Evolutionary conservation across 495 filamentous ascomycete genomes (phyloP).

Genomic region (Penicillium bovifimosum): DNA sequence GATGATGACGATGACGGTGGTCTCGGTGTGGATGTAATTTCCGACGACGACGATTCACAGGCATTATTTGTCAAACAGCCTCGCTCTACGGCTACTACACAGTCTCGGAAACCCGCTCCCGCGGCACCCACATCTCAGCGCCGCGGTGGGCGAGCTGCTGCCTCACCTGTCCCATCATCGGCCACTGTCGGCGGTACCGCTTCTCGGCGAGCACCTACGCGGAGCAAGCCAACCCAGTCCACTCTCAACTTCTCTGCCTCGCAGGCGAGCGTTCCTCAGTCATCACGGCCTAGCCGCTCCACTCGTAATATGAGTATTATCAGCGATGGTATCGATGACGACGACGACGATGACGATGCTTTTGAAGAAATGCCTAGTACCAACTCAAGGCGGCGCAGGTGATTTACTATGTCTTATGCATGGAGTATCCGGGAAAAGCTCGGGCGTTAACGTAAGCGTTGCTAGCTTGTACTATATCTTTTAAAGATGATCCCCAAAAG

Average conservation of each 20-base stretch:
- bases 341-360: slow-evolving; percentile 77
- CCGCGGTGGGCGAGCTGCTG: slow-evolving; percentile 29
- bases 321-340: slow-evolving; percentile 59
- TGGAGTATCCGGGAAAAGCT: neutral
- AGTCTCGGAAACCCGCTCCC: slow-evolving; percentile 24
- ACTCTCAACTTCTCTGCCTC: slow-evolving; percentile 67
- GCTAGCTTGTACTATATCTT: neutral
- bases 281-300: slow-evolving; percentile 39
- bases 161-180: slow-evolving; percentile 42
- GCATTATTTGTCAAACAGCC: slow-evolving; percentile 51
- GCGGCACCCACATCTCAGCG: slow-evolving; percentile 26
- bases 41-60: slow-evolving; percentile 37
- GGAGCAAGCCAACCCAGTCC: slow-evolving; percentile 51
- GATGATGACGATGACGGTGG: slow-evolving; percentile 60
- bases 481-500: neutral
- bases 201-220: slow-evolving; percentile 23
- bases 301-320: slow-evolving; percentile 36
- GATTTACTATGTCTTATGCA: slow-evolving; percentile 2
- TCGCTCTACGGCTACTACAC: slow-evolving; percentile 26
- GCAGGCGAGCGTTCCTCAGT: slow-evolving; percentile 38
- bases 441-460: neutral
- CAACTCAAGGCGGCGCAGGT: slow-evolving; percentile 10
- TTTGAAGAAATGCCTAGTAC: slow-evolving; percentile 57
- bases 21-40: slow-evolving; percentile 28
- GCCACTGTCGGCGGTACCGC: slow-evolving; percentile 37